phyloP scores from a whole-genome alignment of 2,329 filamentous ascomycete species.

The Ceratocystis colombiana region DNA sequence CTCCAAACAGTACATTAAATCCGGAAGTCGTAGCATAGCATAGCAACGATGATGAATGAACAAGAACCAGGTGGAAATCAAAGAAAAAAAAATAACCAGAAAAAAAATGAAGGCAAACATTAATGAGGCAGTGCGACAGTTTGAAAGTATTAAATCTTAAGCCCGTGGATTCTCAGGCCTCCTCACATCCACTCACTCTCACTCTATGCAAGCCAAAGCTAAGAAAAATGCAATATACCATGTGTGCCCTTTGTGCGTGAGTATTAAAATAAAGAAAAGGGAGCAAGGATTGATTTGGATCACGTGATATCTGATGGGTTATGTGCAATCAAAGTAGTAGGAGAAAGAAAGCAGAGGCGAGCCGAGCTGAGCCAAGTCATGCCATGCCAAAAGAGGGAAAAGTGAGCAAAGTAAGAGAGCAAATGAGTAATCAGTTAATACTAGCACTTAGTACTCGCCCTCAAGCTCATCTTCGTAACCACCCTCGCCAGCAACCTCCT shows the following conservation, averaged over 20 bases:
- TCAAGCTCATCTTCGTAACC: slow-evolving; percentile 53
- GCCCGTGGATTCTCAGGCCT: not conserved
- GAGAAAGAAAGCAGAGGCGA: slow-evolving; percentile 4
- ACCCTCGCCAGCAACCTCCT: slow-evolving; percentile 71
- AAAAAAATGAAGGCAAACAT: not conserved
- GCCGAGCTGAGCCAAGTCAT: too few relatives aligned
- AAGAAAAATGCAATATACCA: not conserved
- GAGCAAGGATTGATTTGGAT: slow-evolving; percentile 18
- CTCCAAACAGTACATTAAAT: slow-evolving; percentile 1
- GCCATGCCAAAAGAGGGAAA: slow-evolving; percentile 3
- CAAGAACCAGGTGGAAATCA: too few relatives aligned
- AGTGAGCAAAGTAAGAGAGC: slow-evolving; percentile 14
- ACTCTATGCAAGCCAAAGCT: not conserved
- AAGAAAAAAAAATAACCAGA: not conserved
- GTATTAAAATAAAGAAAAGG: slow-evolving; percentile 13
- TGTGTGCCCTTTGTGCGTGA: slow-evolving; percentile 9
- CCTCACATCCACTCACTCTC: not conserved
- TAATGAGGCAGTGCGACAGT: not conserved
- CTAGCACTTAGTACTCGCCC: slow-evolving; percentile 61
- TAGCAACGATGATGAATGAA: not conserved
- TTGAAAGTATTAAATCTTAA: slow-evolving; percentile 8
- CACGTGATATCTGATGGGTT: slow-evolving; percentile 21
- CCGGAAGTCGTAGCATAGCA: not conserved
- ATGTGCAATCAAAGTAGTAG: slow-evolving; percentile 19
- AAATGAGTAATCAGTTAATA: slow-evolving; percentile 17